Percentiles rank a stretch among this genome's conserved stretches.
phyloP scores from a whole-genome alignment of 2,329 filamentous ascomycete genomes.

The Ascochyta koolunga region DNA sequence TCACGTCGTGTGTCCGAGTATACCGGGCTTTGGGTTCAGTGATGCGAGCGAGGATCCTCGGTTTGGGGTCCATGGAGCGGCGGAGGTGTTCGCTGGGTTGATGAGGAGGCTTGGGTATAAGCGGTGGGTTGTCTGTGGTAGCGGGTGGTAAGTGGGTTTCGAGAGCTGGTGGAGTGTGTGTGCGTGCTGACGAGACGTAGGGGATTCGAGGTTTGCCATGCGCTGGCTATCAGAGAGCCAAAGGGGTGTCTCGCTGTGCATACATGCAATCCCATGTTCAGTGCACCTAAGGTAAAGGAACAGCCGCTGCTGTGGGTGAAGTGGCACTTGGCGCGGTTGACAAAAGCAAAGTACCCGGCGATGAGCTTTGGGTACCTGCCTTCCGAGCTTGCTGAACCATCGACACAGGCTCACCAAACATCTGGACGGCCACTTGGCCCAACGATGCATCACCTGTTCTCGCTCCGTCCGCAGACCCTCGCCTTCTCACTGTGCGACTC shows the following conservation, averaged over 20 bases:
- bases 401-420: background rate
- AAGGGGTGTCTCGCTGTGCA: slow-evolving; percentile 65
- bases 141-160: slow-evolving; percentile 51
- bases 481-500: slow-evolving; percentile 49
- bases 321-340: slow-evolving; percentile 59
- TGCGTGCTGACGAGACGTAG: slow-evolving; percentile 23
- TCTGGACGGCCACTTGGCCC: slow-evolving; percentile 14
- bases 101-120: slow-evolving; percentile 67
- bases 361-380: slow-evolving; percentile 63
- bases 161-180: no score
- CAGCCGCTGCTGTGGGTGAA: slow-evolving; percentile 60
- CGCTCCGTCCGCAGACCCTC: slow-evolving; percentile 44
- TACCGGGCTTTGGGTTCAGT: slow-evolving; percentile 72
- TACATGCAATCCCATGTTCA: slow-evolving; percentile 64
- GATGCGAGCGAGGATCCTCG: slow-evolving; percentile 62
- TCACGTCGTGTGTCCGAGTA: slow-evolving; percentile 69
- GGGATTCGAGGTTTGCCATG: slow-evolving; percentile 52
- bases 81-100: slow-evolving; percentile 61
- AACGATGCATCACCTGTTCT: slow-evolving; percentile 34
- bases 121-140: slow-evolving; percentile 63
- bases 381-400: slow-evolving; percentile 48
- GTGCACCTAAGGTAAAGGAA: slow-evolving; percentile 54
- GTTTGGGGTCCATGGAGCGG: slow-evolving; percentile 60
- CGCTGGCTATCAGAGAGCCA: slow-evolving; percentile 56
- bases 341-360: slow-evolving; percentile 48